Evolutionary conservation across 805 yeast species (phyloP).

Genomic region (Limtongia smithiae): DNA sequence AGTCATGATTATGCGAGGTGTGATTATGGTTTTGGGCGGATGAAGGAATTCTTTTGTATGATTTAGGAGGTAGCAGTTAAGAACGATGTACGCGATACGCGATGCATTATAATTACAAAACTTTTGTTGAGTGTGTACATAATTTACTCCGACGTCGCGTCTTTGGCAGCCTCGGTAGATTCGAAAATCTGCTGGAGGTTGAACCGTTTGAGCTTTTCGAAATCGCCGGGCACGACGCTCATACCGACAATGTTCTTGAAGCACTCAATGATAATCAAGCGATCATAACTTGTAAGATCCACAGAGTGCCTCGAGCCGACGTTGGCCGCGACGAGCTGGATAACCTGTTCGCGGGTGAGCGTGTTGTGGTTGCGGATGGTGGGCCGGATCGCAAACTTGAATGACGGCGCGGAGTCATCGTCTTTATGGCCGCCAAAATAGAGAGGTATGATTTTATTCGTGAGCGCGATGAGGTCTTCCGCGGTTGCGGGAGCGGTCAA

Average conservation of each 20-base stretch:
- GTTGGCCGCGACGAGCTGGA: constrained; percentile 62
- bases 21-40: background rate
- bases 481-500: constrained; percentile 67
- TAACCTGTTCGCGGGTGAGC: constrained; percentile 67
- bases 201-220: constrained; percentile 58
- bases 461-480: constrained; percentile 61
- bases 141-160: too few species aligned
- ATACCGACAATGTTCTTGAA: constrained; percentile 86
- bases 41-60: background rate
- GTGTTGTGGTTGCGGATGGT: constrained; percentile 73
- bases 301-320: constrained; percentile 77
- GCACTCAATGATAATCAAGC: constrained; percentile 78
- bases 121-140: too few species aligned
- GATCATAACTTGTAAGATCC: constrained; percentile 74
- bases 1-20: background rate
- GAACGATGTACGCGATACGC: too few species aligned
- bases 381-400: constrained; percentile 72
- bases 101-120: too few species aligned
- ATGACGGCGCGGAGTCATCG: background rate
- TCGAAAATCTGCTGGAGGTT: constrained; percentile 75
- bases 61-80: too few species aligned
- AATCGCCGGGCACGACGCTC: constrained; percentile 61
- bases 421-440: constrained; percentile 55
- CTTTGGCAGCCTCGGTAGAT: constrained; percentile 3
- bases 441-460: constrained; percentile 57